Evolutionary conservation across 441 rosid species (phyloP).

Genomic region (Omphalea diandra): DNA sequence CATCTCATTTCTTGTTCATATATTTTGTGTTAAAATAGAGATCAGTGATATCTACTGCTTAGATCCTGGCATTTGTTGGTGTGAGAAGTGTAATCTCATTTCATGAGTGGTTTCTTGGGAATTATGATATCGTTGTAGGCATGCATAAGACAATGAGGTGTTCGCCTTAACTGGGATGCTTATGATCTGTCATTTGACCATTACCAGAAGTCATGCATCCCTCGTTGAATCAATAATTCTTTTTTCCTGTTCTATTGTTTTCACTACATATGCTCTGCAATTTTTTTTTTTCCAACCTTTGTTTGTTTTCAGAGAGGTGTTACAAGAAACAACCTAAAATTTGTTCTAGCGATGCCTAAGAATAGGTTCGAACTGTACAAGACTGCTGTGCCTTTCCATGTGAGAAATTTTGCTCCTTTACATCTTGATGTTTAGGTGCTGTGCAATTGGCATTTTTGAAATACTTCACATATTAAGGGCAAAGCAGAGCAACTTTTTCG

Average conservation of each 20-base stretch:
- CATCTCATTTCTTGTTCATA: background rate
- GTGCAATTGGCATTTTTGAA: background rate
- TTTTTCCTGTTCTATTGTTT: too few species aligned
- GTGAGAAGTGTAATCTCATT: background rate
- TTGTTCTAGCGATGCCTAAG: background rate
- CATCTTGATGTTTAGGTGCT: background rate
- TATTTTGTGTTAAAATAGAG: background rate
- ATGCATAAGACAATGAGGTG: background rate
- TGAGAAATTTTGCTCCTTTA: too few species aligned
- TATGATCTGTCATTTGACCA: background rate
- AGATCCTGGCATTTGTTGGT: background rate
- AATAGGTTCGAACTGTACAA: too few species aligned
- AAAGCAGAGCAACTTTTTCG: too few species aligned
- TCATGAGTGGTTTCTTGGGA: background rate
- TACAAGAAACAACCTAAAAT: too few species aligned
- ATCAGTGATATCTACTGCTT: background rate
- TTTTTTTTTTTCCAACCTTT: too few species aligned
- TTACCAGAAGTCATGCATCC: too few species aligned
- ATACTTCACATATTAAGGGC: background rate
- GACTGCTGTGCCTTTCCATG: too few species aligned
- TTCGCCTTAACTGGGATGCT: background rate
- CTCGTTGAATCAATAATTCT: too few species aligned
- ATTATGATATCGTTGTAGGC: slow-evolving; percentile 1
- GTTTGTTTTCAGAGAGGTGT: too few species aligned
- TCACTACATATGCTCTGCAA: too few species aligned